Percentiles rank a stretch among this genome's conserved stretches.
Conservation (phyloP, 2,329 filamentous ascomycete species). For the Dactylellina sp. region DNA sequence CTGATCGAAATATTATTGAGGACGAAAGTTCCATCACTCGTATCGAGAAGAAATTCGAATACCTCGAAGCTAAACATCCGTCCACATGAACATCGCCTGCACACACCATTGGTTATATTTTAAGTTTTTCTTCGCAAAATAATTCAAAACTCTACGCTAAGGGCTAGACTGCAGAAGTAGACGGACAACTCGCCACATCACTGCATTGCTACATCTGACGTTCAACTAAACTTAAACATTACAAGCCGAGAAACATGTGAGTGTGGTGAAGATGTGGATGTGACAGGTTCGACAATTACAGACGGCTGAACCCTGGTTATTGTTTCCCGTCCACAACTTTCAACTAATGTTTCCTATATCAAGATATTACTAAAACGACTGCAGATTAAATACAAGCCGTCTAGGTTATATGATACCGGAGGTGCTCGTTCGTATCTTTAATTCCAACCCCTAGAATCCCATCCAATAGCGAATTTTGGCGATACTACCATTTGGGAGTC, state of each 20-base stretch:
- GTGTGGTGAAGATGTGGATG: conserved; percentile 18
- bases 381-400: too few species aligned
- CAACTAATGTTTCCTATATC: background rate
- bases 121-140: conserved; percentile 1
- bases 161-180: conserved; percentile 6
- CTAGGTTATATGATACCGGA: too few species aligned
- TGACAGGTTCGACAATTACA: conserved; percentile 40
- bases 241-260: conserved; percentile 5
- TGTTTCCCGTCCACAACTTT: conserved; percentile 12
- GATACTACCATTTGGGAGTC: conserved; percentile 25
- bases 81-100: conserved; percentile 42
- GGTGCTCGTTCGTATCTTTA: too few species aligned
- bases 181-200: conserved; percentile 16
- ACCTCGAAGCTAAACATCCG: background rate
- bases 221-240: conserved; percentile 54
- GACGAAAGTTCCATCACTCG: conserved; percentile 14
- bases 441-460: background rate
- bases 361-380: background rate
- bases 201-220: conserved; percentile 35
- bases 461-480: conserved; percentile 48
- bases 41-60: conserved; percentile 12
- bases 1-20: background rate
- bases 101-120: conserved; percentile 21
- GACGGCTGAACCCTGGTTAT: conserved; percentile 26
- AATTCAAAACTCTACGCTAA: conserved; percentile 9